Conservation (phyloP, 257 asterid species). For the Primulina tabacum region DNA sequence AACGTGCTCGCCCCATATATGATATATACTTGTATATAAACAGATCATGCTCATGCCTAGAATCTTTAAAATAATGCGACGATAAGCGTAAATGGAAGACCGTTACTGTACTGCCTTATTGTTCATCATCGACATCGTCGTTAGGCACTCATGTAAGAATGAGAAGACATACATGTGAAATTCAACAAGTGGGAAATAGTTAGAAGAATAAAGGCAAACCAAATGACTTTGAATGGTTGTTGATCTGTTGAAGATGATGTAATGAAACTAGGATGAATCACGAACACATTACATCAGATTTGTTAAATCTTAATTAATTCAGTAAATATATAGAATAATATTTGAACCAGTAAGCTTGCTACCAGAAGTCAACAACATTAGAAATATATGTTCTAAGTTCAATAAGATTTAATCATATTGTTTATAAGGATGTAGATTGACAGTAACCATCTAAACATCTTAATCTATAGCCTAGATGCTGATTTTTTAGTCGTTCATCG, state of each 20-base stretch:
- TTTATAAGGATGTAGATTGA: slow-evolving; percentile 3
- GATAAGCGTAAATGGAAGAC: too few species aligned
- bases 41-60: not conserved
- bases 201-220: not conserved
- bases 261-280: slow-evolving; percentile 2
- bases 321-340: slow-evolving; percentile 3
- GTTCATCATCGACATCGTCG: not conserved
- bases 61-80: too few species aligned
- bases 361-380: slow-evolving; percentile 24
- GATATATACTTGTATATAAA: not conserved
- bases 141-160: not conserved
- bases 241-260: not conserved
- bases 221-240: slow-evolving; percentile 25
- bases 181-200: not conserved
- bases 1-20: not conserved
- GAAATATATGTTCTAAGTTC: slow-evolving; percentile 13
- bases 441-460: slow-evolving; percentile 1
- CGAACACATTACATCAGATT: not conserved
- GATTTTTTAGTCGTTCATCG: not conserved
- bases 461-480: not conserved
- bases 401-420: not conserved
- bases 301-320: not conserved
- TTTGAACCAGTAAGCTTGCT: slow-evolving; percentile 17
- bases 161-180: slow-evolving; percentile 16
- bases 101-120: not conserved